A percentile compares a stretch with the other conserved stretches of the same genome.
Conservation (phyloP, 805 yeast species). For the Wickerhamiella dianesei region DNA sequence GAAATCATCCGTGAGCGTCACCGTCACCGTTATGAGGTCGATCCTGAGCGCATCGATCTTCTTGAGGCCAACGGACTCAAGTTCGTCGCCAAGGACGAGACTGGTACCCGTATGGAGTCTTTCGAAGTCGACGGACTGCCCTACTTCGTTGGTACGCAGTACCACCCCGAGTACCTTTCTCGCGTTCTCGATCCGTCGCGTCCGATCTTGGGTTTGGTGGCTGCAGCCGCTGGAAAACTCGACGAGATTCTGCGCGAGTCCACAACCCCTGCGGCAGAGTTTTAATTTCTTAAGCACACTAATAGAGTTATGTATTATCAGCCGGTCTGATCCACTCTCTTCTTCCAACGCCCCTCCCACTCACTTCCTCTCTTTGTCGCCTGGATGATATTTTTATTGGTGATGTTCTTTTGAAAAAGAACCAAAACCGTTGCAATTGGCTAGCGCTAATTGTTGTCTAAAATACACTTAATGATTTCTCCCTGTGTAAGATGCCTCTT, state of each 20-base stretch:
- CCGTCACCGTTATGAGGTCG: conserved; percentile 96
- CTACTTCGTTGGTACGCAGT: conserved; percentile 89
- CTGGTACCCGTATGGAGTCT: conserved; percentile 85
- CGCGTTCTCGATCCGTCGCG: conserved; percentile 93
- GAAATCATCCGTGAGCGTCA: conserved; percentile 78
- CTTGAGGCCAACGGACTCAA: conserved; percentile 69
- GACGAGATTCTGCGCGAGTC: conserved; percentile 38
- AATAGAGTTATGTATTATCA: background rate
- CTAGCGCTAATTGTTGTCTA: no score
- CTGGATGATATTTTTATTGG: no score
- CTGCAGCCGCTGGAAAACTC: conserved; percentile 80
- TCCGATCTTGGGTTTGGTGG: conserved; percentile 92
- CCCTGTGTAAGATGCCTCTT: no score
- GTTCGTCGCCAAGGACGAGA: conserved; percentile 90
- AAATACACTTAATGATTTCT: no score
- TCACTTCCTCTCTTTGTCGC: background rate
- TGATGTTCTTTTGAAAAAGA: no score
- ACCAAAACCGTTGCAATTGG: no score
- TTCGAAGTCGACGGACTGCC: conserved; percentile 78
- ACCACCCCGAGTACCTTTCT: conserved; percentile 95
- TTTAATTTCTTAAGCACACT: conserved; percentile 5
- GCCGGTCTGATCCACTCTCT: background rate
- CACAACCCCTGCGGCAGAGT: conserved; percentile 8
- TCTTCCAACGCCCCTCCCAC: background rate
- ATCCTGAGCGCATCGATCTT: conserved; percentile 60